phyloP scores from a whole-genome alignment of 148 eudicot species.

The Vaccinium corymbosum region DNA sequence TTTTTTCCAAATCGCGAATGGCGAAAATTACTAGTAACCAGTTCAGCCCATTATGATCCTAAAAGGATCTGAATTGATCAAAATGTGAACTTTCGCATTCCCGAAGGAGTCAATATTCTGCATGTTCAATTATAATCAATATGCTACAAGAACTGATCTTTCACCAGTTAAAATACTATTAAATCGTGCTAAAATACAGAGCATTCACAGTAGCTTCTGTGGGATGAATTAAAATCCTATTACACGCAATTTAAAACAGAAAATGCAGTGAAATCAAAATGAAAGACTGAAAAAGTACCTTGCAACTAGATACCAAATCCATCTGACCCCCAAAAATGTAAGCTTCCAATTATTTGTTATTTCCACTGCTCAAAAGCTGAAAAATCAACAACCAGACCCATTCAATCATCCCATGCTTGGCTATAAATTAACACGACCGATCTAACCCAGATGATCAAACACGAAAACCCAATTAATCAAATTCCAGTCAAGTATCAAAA shows the following conservation, averaged over 20 bases:
- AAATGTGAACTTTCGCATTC: background rate
- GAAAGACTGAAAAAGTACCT: constrained; percentile 36
- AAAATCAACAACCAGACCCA: background rate
- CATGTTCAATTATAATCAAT: background rate
- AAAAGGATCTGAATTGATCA: background rate
- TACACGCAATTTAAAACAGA: background rate
- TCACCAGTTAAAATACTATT: background rate
- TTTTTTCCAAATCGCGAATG: background rate
- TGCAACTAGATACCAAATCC: constrained; percentile 78
- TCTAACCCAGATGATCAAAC: constrained; percentile 14
- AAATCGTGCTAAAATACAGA: background rate
- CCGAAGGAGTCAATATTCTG: background rate
- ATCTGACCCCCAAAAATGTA: constrained; percentile 23
- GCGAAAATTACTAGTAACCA: background rate
- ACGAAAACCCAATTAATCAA: background rate
- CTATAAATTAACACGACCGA: constrained; percentile 14
- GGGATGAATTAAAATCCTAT: background rate
- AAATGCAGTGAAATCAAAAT: background rate
- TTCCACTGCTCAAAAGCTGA: constrained; percentile 2
- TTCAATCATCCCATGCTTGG: background rate
- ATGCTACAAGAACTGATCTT: background rate
- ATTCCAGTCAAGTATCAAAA: background rate
- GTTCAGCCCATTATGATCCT: background rate
- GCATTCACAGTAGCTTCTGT: background rate
- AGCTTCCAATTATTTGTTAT: background rate